Evolutionary conservation across 2,329 filamentous ascomycete genomes (phyloP).

Genomic region (Phyllosticta citriasiana): DNA sequence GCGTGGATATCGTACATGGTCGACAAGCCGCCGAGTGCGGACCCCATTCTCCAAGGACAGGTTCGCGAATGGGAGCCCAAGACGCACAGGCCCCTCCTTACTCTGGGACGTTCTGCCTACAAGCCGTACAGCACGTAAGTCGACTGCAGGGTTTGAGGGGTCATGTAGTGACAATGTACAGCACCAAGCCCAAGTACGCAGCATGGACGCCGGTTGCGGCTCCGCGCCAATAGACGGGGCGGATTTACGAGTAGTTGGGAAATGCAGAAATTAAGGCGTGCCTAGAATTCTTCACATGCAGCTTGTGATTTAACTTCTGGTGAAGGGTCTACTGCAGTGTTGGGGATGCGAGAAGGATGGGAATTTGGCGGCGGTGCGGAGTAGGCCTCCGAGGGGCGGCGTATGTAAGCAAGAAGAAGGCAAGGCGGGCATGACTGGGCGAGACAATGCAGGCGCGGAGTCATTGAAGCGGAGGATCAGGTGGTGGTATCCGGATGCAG

Average conservation of each 20-base stretch:
- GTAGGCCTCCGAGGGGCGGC: neutral
- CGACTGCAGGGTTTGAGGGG: neutral
- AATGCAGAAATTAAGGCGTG: neutral
- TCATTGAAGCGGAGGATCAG: neutral
- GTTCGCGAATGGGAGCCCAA: constrained; percentile 66
- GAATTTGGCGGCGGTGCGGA: neutral
- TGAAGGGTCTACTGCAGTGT: neutral
- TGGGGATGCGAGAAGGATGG: neutral
- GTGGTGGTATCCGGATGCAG: neutral
- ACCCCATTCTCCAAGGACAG: constrained; percentile 59
- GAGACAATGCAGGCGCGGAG: neutral
- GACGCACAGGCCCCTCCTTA: constrained; percentile 65
- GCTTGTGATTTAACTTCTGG: neutral
- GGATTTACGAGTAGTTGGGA: neutral
- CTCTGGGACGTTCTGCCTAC: constrained; percentile 67
- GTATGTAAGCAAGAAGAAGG: neutral
- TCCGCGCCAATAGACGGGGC: constrained; percentile 19
- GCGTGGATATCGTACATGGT: constrained; percentile 93
- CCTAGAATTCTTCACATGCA: neutral
- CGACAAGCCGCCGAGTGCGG: constrained; percentile 72
- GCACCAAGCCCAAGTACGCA: constrained; percentile 40
- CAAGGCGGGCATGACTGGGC: neutral
- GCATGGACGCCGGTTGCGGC: constrained; percentile 40
- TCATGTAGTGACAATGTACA: constrained; percentile 18
- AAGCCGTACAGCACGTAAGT: constrained; percentile 93